phyloP scores from a whole-genome alignment of 345 rosid species.

The Camelina sativa region DNA sequence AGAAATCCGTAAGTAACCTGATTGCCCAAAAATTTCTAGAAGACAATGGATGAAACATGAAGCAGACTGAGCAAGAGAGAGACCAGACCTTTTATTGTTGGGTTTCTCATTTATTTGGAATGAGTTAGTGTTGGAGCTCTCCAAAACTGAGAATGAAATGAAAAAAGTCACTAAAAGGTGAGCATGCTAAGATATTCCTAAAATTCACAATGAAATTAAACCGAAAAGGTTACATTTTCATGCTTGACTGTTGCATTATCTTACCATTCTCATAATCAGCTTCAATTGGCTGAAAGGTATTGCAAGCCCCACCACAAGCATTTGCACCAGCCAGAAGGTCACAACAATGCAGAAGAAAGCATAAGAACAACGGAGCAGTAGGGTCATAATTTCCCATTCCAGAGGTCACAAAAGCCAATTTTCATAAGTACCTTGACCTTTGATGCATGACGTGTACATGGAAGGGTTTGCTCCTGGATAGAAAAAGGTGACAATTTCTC shows the following conservation, averaged over 20 bases:
- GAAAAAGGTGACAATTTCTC: slow-evolving; percentile 16
- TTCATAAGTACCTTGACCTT: slow-evolving; percentile 44
- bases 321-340: slow-evolving; percentile 47
- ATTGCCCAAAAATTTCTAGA: neutral
- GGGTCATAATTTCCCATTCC: slow-evolving; percentile 14
- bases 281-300: slow-evolving; percentile 28
- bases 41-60: slow-evolving; percentile 13
- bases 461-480: slow-evolving; percentile 48
- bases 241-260: slow-evolving; percentile 45
- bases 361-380: slow-evolving; percentile 26
- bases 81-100: slow-evolving; percentile 49
- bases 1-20: slow-evolving; percentile 6
- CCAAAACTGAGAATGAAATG: slow-evolving; percentile 45
- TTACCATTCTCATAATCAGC: slow-evolving; percentile 42
- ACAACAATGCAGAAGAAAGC: slow-evolving; percentile 34
- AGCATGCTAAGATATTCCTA: slow-evolving; percentile 4
- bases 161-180: neutral
- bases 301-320: slow-evolving; percentile 28
- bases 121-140: slow-evolving; percentile 32
- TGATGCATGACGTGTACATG: slow-evolving; percentile 32
- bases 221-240: slow-evolving; percentile 36
- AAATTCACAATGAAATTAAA: slow-evolving; percentile 8
- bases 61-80: slow-evolving; percentile 25
- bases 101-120: slow-evolving; percentile 44
- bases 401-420: slow-evolving; percentile 8